Percentiles rank a stretch among this genome's conserved stretches.
These are phyloP conservation scores for Penicillium antarcticum DNA, from an alignment of 495 filamentous ascomycete species.

Conservation along the genomic window DNA sequence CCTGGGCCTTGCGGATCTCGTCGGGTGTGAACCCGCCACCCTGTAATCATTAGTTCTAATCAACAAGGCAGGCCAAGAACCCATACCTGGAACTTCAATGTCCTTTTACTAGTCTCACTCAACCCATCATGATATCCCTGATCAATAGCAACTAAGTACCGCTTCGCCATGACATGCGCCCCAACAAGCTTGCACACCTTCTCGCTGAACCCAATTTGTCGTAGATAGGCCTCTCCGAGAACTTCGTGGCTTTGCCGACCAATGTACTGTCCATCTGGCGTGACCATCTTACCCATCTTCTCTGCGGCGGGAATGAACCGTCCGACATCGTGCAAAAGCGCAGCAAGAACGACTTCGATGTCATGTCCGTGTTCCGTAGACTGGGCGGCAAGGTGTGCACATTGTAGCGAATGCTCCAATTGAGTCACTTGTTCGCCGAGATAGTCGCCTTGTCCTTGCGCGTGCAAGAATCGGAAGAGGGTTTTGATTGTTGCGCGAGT, in stretches of 20 bases:
- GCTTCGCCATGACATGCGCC: conserved; percentile 41
- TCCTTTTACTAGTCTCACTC: conserved; percentile 37
- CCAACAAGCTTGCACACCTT: conserved; percentile 36
- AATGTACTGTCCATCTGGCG: conserved; percentile 24
- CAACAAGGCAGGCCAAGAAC: not conserved
- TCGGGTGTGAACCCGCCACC: conserved; percentile 32
- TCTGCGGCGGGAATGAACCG: conserved; percentile 35
- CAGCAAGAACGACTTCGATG: conserved; percentile 34
- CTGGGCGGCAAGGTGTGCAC: conserved; percentile 30
- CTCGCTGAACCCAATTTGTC: conserved; percentile 34
- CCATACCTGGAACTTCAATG: conserved; percentile 33
- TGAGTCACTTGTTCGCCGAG: conserved; percentile 40
- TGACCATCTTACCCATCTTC: conserved; percentile 23
- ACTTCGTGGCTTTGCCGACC: conserved; percentile 37
- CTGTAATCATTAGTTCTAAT: not conserved
- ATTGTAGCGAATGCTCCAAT: conserved; percentile 44
- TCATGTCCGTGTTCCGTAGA: conserved; percentile 21
- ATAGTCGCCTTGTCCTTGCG: conserved; percentile 25
- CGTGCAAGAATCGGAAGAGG: conserved; percentile 21
- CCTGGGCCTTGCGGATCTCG: conserved; percentile 24
- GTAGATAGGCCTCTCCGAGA: conserved; percentile 37
- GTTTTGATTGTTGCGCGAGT: conserved; percentile 15
- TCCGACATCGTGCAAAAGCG: conserved; percentile 41
- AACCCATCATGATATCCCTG: conserved; percentile 31
- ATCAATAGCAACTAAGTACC: conserved; percentile 40